phyloP scores from a whole-genome alignment of 371 early-diverging fungal genomes.

The Mortierella sp. region DNA sequence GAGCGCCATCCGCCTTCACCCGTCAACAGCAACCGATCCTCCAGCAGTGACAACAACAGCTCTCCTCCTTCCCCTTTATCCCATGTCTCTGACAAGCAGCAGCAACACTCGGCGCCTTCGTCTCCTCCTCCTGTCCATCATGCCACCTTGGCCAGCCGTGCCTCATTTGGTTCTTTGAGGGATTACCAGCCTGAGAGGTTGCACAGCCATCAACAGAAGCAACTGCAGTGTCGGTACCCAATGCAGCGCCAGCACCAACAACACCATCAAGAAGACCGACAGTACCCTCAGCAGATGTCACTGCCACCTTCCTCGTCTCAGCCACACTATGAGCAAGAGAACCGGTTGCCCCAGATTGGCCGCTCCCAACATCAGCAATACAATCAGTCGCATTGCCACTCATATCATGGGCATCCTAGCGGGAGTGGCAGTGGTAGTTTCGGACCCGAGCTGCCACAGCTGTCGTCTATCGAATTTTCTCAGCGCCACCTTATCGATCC shows the following conservation, averaged over 20 bases:
- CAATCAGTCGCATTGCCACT: neutral
- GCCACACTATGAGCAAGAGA: neutral
- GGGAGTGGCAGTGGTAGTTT: neutral
- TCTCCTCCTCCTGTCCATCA: conserved; percentile 7
- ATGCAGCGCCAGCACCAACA: neutral
- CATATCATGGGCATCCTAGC: neutral
- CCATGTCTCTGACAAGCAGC: neutral
- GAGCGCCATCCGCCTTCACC: conserved; percentile 56
- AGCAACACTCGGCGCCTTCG: neutral
- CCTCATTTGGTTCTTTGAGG: neutral
- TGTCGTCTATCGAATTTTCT: neutral
- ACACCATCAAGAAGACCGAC: neutral
- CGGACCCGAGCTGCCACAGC: neutral
- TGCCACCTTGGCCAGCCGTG: neutral
- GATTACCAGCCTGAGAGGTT: neutral
- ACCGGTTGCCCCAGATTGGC: neutral
- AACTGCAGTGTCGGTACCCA: neutral
- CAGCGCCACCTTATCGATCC: neutral
- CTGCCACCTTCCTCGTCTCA: neutral
- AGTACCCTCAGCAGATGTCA: neutral
- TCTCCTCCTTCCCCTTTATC: conserved; percentile 3
- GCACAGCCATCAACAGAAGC: neutral
- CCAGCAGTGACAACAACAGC: neutral
- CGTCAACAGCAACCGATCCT: neutral
- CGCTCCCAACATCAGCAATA: neutral